Base-by-base conservation (phyloP, 208 protist species). In the Kentomonas sorsogonicus region DNA sequence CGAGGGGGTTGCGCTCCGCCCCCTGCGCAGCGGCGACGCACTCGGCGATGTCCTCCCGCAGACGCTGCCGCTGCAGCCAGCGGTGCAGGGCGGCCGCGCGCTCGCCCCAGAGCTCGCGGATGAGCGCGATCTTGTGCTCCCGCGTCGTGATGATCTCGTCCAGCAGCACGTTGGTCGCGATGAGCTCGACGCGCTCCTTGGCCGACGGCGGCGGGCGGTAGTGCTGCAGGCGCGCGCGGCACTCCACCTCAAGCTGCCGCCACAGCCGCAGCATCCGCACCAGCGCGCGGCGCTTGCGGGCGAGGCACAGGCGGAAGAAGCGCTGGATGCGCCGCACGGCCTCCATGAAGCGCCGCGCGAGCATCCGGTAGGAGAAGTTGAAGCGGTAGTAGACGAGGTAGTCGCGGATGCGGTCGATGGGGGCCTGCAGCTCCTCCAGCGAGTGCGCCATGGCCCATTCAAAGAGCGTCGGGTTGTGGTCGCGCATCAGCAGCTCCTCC, bases 101-200 rank as follows among this genome's bases (percentile, higher is more conserved):
- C 33, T 34, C 33, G 1, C 44, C 48, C 72, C 80, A 89, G 20
- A 81, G 59, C 23, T 89, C 83, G 31, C 77, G 26, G 38, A 94
- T 75, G 34, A 94, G 63, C 18, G 48, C 30, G 1, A 74, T 53
- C 64, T 91, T 94, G 71, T 83, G 83, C 29, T 76, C 66, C 15
- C 61, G 47, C 25, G 86, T 78, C 23, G 86, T 94, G 22, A 90
- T 40, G 73, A 94, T 85, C 59, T 91, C 76, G 33, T 90, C 70
- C 74, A 88, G 85, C 38, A 94, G 56, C 20, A 94, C 68, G 20
- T n/a, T 81, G 41, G 69, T 77, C 6, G 83, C 83, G 34, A 94
- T 70, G 23, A 83, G 71, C 31, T 78, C 73, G 18, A 91, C 69
- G 15, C 72, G 71, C 56, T 83, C 75, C 25, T 73, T 39, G 22